Base-by-base conservation (phyloP, 805 yeast genomes). In the Candida piceae region DNA sequence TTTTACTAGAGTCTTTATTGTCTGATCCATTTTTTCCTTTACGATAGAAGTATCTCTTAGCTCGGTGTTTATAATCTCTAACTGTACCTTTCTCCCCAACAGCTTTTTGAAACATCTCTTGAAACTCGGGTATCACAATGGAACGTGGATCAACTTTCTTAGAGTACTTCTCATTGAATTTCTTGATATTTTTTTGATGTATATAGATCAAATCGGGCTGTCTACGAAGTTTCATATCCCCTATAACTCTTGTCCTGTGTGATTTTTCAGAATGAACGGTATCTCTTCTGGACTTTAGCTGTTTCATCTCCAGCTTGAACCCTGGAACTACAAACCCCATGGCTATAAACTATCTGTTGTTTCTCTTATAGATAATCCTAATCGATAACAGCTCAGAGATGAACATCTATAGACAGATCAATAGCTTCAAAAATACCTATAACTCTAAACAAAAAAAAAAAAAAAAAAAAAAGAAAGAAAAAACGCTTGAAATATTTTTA, bases 261-360 rank as follows among this genome's bases (percentile, higher is more conserved):
- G 10, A 21, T 10, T 10, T 21, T 7, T 21, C 23, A 7, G 27
- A 6, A n/a, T n/a, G n/a, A n/a, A n/a, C n/a, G n/a, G n/a, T n/a
- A n/a, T n/a, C n/a, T n/a, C 27, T 24, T n/a, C 13, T 5, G 11
- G 27, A 9, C 7, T 24, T 26, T 26, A 16, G 6, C 13, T 7
- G 29, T 13, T 16, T 16, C 10, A 24, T 11, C n/a, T 38, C 35
- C 21, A 41, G 17, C 22, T 29, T 37, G 11, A 34, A 28, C 21
- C 45, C 45, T 4, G 45, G 45, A 15, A 39, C 40, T 16, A 35
- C 31, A 20, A 38, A 41, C 11, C 45, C 42, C 45, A 38, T 38
- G 10, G 22, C 22, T 20, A 20, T 20, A 20, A 7, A 20, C n/a
- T n/a, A n/a, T n/a, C n/a, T n/a, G n/a, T n/a, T n/a, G n/a, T n/a